Evolutionary conservation across 345 rosid species (phyloP).

Genomic region (Eucalyptus albens): DNA sequence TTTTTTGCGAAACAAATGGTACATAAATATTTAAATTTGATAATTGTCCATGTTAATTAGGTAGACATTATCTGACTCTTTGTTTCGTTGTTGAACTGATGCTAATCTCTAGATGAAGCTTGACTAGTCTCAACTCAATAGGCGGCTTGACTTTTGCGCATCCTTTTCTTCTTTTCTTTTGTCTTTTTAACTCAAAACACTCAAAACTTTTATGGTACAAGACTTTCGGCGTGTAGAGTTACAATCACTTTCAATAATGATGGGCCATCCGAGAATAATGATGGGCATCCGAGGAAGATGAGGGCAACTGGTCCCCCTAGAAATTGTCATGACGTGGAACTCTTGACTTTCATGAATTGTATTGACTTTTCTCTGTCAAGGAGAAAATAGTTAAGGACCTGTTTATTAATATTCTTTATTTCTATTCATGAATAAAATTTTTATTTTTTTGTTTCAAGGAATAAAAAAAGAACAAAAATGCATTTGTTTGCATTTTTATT

Average conservation of each 20-base stretch:
- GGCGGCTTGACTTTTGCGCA: no score
- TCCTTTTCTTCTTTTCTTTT: neutral
- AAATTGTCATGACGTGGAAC: neutral
- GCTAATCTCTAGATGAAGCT: neutral
- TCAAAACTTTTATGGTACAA: neutral
- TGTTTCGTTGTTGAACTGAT: neutral
- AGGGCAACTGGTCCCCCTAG: neutral
- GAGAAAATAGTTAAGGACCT: no score
- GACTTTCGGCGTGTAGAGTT: neutral
- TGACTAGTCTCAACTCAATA: neutral
- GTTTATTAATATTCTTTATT: no score
- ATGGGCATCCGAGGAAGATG: neutral
- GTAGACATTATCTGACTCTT: neutral
- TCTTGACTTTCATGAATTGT: neutral
- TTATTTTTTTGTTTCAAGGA: no score
- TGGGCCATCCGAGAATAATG: neutral
- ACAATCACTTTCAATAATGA: neutral
- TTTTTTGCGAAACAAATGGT: no score
- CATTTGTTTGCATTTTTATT: no score
- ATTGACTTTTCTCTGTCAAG: neutral
- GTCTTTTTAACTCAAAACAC: neutral
- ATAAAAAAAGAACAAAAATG: no score
- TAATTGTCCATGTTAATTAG: neutral
- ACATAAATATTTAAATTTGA: neutral
- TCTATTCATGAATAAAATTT: no score